Conservation (phyloP, 345 rosid genomes). For the Linum tenue region DNA sequence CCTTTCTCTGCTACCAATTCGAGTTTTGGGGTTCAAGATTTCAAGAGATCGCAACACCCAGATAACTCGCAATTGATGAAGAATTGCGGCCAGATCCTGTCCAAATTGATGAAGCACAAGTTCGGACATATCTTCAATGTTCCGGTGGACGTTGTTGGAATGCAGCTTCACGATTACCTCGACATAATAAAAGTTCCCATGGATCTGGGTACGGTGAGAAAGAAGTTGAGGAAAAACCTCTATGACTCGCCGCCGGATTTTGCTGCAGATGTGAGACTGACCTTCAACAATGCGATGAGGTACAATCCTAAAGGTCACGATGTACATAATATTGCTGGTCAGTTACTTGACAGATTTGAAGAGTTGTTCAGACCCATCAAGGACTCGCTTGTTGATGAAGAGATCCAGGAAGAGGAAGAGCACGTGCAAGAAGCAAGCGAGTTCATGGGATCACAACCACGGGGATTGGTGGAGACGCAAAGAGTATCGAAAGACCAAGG, state of each 20-base stretch:
- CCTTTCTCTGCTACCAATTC: slow-evolving; percentile 17
- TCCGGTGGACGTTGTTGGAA: slow-evolving; percentile 55
- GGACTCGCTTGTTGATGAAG: slow-evolving; percentile 18
- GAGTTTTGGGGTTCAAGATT: slow-evolving; percentile 14
- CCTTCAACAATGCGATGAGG: slow-evolving; percentile 62
- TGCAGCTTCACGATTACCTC: slow-evolving; percentile 53
- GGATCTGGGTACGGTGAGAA: slow-evolving; percentile 72
- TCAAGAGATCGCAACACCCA: slow-evolving; percentile 24
- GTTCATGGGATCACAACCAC: slow-evolving; percentile 38
- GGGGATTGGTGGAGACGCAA: slow-evolving; percentile 14
- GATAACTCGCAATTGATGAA: slow-evolving; percentile 40
- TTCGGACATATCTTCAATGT: slow-evolving; percentile 47
- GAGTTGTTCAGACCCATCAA: slow-evolving; percentile 36
- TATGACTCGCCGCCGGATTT: slow-evolving; percentile 50
- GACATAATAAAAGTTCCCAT: slow-evolving; percentile 56
- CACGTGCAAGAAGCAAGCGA: slow-evolving; percentile 29
- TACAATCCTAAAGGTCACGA: slow-evolving; percentile 74
- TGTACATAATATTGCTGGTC: slow-evolving; percentile 47
- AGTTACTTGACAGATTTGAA: slow-evolving; percentile 39
- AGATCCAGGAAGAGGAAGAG: slow-evolving; percentile 11
- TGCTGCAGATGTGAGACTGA: slow-evolving; percentile 63
- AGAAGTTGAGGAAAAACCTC: slow-evolving; percentile 35
- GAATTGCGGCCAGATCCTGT: slow-evolving; percentile 49
- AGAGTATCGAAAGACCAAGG: slow-evolving; percentile 19
- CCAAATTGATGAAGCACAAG: slow-evolving; percentile 64